phyloP scores from a whole-genome alignment of 225 moss, liverwort and hornwort species.

The Polytrichum formosum region DNA sequence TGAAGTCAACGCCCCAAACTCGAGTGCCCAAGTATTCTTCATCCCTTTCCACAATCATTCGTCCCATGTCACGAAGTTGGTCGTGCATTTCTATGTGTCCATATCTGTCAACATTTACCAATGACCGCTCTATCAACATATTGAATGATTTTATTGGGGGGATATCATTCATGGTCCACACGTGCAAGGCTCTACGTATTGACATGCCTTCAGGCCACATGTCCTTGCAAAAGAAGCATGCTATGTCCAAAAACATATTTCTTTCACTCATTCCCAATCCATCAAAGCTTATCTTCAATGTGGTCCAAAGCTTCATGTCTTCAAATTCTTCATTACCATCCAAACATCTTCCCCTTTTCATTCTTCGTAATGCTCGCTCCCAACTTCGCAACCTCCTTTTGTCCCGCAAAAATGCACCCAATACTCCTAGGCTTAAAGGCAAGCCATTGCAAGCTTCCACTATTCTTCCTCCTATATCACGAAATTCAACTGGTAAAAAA shows the following conservation, averaged over 20 bases:
- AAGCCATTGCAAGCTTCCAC: neutral
- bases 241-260: slow-evolving; percentile 1
- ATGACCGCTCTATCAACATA: neutral
- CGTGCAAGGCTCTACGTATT: neutral
- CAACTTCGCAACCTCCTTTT: neutral
- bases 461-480: neutral
- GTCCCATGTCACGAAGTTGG: neutral
- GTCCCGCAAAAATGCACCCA: neutral
- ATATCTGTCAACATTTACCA: neutral
- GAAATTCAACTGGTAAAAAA: neutral
- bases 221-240: neutral
- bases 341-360: neutral
- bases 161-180: neutral
- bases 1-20: neutral
- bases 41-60: neutral
- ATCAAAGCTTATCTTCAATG: neutral
- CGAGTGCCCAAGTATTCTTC: neutral
- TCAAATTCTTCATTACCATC: neutral
- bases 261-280: neutral
- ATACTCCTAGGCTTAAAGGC: neutral
- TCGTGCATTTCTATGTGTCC: neutral
- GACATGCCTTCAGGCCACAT: neutral
- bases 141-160: neutral
- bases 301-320: neutral
- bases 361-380: neutral